Conservation (phyloP, 177 flowering plant species). For the Telopea speciosissima region DNA sequence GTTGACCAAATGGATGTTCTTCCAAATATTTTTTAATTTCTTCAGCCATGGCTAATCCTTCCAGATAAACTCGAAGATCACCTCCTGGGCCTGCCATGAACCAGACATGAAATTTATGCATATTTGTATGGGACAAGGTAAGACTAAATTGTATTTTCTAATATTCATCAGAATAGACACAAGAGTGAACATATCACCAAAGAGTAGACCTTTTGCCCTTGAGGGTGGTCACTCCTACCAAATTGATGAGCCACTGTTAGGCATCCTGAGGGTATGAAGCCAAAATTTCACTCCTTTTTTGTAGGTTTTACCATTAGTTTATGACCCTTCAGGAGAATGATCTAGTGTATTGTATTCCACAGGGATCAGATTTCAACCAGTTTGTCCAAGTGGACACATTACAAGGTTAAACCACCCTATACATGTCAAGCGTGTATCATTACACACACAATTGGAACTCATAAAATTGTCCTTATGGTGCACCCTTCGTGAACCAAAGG, state of each 20-base stretch:
- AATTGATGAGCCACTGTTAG: not conserved
- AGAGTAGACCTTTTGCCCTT: not conserved
- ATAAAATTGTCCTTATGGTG: not conserved
- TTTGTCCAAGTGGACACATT: not conserved
- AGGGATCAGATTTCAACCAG: not conserved
- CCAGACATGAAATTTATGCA: not conserved
- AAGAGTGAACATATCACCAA: too few species aligned
- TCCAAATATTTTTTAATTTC: constrained; percentile 50
- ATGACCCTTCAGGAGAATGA: not conserved
- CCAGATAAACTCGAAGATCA: constrained; percentile 61
- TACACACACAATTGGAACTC: not conserved
- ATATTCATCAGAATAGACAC: not conserved
- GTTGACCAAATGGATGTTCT: constrained; percentile 70
- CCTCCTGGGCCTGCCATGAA: constrained; percentile 55
- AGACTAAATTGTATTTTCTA: not conserved
- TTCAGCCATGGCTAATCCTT: constrained; percentile 39
- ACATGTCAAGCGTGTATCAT: not conserved
- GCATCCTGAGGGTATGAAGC: not conserved
- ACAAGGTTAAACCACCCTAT: not conserved
- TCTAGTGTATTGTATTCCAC: not conserved
- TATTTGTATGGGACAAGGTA: not conserved
- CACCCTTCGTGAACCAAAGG: not conserved
- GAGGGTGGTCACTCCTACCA: not conserved
- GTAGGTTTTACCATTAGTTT: not conserved
- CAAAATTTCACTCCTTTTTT: not conserved